phyloP scores from a whole-genome alignment of 23 red algal species.

The Gracilariopsis chorda region DNA sequence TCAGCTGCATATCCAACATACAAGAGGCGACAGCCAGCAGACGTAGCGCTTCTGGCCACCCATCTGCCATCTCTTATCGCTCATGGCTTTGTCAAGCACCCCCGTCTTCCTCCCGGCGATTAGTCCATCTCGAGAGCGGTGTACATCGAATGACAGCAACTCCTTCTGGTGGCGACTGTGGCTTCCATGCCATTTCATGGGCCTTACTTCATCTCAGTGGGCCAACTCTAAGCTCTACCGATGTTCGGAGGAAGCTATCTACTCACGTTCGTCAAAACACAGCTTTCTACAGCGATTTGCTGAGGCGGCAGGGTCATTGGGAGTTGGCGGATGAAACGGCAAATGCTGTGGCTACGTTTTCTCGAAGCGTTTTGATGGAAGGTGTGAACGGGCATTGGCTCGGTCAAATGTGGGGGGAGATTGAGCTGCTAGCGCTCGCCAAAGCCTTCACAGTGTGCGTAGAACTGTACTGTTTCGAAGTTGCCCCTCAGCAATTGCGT shows the following conservation, averaged over 20 bases:
- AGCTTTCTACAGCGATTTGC: not conserved
- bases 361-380: constrained; percentile 5
- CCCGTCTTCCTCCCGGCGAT: constrained; percentile 5
- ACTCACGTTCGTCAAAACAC: not conserved
- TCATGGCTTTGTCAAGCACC: not conserved
- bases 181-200: constrained; percentile 60
- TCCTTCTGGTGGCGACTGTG: constrained; percentile 48
- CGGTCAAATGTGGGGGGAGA: constrained; percentile 64
- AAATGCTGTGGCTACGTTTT: constrained; percentile 5
- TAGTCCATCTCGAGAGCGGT: not conserved
- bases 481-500: constrained; percentile 10
- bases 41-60: not conserved
- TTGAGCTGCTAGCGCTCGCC: constrained; percentile 64
- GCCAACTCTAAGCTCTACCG: not conserved
- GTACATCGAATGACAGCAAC: constrained; percentile 24
- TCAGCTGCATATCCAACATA: not conserved
- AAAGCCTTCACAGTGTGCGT: constrained; percentile 30
- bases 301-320: not conserved
- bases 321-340: not conserved
- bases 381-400: constrained; percentile 76
- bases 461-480: constrained; percentile 65
- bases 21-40: not conserved
- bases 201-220: constrained; percentile 13
- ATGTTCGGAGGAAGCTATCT: not conserved
- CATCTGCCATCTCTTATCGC: not conserved